Percentiles rank a stretch among this genome's conserved stretches.
These are phyloP conservation scores for Kwoniella dejecticola DNA, from an alignment of 768 basidiomycete genomes.

Conservation along the genomic window DNA sequence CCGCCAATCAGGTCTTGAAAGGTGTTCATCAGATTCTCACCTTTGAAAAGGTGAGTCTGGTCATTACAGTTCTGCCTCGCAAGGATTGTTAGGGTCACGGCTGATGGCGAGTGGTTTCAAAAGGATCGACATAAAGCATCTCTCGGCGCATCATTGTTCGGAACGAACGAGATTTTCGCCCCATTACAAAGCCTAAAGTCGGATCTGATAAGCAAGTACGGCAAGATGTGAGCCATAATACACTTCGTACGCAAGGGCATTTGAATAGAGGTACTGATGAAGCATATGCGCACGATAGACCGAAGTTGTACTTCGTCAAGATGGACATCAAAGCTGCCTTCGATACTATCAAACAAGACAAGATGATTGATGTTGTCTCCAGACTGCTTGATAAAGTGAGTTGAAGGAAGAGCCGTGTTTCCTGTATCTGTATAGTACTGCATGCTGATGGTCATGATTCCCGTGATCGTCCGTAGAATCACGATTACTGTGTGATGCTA, in stretches of 20 bases:
- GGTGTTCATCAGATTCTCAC: conserved; percentile 82
- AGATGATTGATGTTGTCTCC: conserved; percentile 73
- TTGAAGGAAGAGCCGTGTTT: background rate
- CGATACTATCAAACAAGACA: conserved; percentile 90
- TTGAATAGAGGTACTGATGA: no score
- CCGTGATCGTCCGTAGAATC: no score
- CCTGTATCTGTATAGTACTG: no score
- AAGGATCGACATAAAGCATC: conserved; percentile 67
- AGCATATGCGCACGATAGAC: conserved; percentile 59
- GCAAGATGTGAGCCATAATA: conserved; percentile 60
- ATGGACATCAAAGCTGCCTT: conserved; percentile 95
- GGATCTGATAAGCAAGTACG: conserved; percentile 56
- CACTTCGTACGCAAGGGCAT: background rate
- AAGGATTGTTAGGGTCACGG: no score
- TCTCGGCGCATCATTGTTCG: conserved; percentile 79
- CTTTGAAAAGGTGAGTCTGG: conserved; percentile 72
- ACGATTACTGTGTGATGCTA: conserved; percentile 42
- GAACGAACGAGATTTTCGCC: conserved; percentile 76
- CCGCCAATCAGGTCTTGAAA: conserved; percentile 85
- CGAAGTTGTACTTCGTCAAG: conserved; percentile 91
- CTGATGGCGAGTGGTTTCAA: no score
- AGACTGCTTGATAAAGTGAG: conserved; percentile 64
- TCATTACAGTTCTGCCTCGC: conserved; percentile 5
- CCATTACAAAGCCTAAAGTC: conserved; percentile 73
- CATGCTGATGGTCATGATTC: no score